Conservation (phyloP, 1,139 yeast species). For the Debaryomyces coudertii region DNA sequence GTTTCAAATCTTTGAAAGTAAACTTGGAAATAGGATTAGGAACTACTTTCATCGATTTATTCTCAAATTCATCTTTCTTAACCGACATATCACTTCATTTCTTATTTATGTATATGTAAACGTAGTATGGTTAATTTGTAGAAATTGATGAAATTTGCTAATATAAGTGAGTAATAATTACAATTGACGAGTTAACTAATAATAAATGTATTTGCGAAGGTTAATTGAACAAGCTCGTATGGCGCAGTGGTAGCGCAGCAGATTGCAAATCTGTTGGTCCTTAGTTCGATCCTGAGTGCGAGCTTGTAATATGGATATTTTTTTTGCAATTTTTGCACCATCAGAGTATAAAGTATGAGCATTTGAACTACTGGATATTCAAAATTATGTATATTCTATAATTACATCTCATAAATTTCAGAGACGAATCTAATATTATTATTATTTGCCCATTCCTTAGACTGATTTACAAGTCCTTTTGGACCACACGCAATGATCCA, state of each 20-base stretch:
- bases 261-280: slow-evolving; percentile 61
- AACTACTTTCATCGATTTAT: background rate
- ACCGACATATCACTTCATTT: slow-evolving; percentile 11
- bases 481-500: slow-evolving; percentile 83
- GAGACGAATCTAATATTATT: slow-evolving; percentile 43
- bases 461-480: slow-evolving; percentile 49
- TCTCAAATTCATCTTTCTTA: slow-evolving; percentile 1
- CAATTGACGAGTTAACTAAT: too few relatives aligned
- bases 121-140: too few relatives aligned
- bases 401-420: slow-evolving; percentile 45
- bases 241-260: slow-evolving; percentile 63
- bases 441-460: slow-evolving; percentile 43
- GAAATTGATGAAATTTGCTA: too few relatives aligned
- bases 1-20: slow-evolving; percentile 49
- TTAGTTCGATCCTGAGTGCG: slow-evolving; percentile 54
- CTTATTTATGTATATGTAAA: background rate
- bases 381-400: background rate
- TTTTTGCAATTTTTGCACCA: too few relatives aligned
- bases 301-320: slow-evolving; percentile 31
- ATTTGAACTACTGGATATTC: too few relatives aligned
- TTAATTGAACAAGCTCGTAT: slow-evolving; percentile 35
- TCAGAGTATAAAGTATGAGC: too few relatives aligned
- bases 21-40: slow-evolving; percentile 27
- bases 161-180: too few relatives aligned
- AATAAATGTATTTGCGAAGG: too few relatives aligned